These are phyloP conservation scores for Rickenella mellea DNA, from an alignment of 768 basidiomycete genomes.

Conservation along the genomic window DNA sequence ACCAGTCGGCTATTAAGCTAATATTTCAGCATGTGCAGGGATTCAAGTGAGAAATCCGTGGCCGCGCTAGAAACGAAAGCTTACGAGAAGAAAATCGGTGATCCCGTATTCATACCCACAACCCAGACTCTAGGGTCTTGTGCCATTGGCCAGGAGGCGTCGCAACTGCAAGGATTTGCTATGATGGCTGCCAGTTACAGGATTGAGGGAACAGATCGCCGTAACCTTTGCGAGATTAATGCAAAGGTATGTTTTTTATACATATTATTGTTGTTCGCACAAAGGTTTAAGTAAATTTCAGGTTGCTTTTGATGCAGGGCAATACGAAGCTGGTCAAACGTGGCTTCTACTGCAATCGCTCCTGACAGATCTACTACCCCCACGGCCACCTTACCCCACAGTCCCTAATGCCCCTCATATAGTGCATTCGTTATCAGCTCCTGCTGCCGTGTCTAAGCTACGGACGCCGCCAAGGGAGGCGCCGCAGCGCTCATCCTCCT, in stretches of 20 bases:
- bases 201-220: slow-evolving; percentile 37
- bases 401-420: slow-evolving; percentile 18
- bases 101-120: slow-evolving; percentile 36
- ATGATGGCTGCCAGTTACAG: slow-evolving; percentile 57
- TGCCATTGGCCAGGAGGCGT: slow-evolving; percentile 21
- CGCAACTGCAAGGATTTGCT: slow-evolving; percentile 41
- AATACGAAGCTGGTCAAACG: slow-evolving; percentile 45
- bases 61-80: slow-evolving; percentile 19
- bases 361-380: slow-evolving; percentile 35
- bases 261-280: neutral
- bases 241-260: slow-evolving; percentile 33
- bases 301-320: slow-evolving; percentile 52
- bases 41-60: neutral
- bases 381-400: slow-evolving; percentile 17
- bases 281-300: slow-evolving; percentile 13
- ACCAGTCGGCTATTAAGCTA: neutral
- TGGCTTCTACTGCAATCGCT: slow-evolving; percentile 61
- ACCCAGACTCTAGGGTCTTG: slow-evolving; percentile 53
- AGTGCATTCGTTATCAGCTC: slow-evolving; percentile 31
- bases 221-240: slow-evolving; percentile 47
- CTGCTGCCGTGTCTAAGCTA: slow-evolving; percentile 26
- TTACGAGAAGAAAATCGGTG: slow-evolving; percentile 50
- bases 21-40: neutral
- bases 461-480: slow-evolving; percentile 12
- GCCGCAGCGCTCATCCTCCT: slow-evolving; percentile 13